These are phyloP conservation scores for Fusarium sp. DNA, from an alignment of 2,329 filamentous ascomycete genomes.

Conservation along the genomic window DNA sequence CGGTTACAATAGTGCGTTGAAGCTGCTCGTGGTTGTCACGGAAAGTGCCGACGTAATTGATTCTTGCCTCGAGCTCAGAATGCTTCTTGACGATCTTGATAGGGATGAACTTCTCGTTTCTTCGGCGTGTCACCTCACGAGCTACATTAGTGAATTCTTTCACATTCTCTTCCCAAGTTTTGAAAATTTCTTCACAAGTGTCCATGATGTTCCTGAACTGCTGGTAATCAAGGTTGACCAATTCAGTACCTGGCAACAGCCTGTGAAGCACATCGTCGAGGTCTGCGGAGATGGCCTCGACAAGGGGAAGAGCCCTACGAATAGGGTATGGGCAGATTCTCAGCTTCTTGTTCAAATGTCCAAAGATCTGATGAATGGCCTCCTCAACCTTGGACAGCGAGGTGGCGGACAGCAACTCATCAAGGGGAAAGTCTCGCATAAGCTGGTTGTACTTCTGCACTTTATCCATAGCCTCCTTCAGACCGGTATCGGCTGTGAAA, in stretches of 20 bases:
- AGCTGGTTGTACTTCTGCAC: slow-evolving; percentile 99
- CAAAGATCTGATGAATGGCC: slow-evolving; percentile 88
- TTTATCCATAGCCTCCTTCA: slow-evolving; percentile 95
- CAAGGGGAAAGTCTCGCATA: slow-evolving; percentile 97
- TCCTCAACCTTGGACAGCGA: slow-evolving; percentile 90
- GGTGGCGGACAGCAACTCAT: slow-evolving; percentile 92
- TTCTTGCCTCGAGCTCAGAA: slow-evolving; percentile 85
- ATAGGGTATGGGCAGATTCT: slow-evolving; percentile 97
- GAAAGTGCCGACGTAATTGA: slow-evolving; percentile 95
- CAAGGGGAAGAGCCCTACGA: slow-evolving; percentile 88
- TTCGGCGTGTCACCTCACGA: slow-evolving; percentile 89
- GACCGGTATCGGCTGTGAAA: slow-evolving; percentile 92
- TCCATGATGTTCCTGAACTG: slow-evolving; percentile 91
- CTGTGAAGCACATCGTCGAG: slow-evolving; percentile 87
- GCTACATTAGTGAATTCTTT: slow-evolving; percentile 99
- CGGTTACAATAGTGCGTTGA: slow-evolving; percentile 94
- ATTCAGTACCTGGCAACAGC: slow-evolving; percentile 83
- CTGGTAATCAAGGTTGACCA: slow-evolving; percentile 91
- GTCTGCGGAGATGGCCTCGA: slow-evolving; percentile 95
- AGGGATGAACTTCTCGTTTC: slow-evolving; percentile 97
- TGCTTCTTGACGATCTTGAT: slow-evolving; percentile 95
- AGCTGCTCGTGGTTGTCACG: slow-evolving; percentile 97
- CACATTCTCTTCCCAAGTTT: slow-evolving; percentile 92
- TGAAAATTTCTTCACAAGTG: slow-evolving; percentile 86
- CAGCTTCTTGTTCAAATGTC: slow-evolving; percentile 96